phyloP scores from a whole-genome alignment of 495 filamentous ascomycete species.

The Penicillium angulare region DNA sequence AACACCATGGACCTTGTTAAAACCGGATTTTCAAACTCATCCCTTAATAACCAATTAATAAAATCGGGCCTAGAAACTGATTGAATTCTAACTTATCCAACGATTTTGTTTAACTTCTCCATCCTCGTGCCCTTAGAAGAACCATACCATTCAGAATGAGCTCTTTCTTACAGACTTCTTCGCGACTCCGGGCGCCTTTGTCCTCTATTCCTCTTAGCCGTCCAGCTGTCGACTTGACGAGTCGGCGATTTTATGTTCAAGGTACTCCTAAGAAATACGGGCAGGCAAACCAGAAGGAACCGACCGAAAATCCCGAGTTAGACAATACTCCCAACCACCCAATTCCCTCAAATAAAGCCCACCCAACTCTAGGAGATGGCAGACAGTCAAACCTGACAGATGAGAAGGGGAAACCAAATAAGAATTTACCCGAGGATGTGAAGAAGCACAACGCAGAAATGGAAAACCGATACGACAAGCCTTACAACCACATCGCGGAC shows the following conservation, averaged over 20 bases:
- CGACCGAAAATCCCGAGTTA: not conserved
- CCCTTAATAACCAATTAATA: not conserved
- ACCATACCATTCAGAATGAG: constrained; percentile 2
- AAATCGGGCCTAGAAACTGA: not conserved
- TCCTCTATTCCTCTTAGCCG: constrained; percentile 1
- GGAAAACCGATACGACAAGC: constrained; percentile 33
- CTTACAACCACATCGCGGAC: constrained; percentile 40
- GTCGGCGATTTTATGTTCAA: not conserved
- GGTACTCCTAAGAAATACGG: not conserved
- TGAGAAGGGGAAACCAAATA: constrained; percentile 21
- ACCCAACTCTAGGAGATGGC: constrained; percentile 35
- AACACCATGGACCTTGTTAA: not conserved
- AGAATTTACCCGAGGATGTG: constrained; percentile 38
- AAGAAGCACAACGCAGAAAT: constrained; percentile 40
- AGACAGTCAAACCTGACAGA: constrained; percentile 33
- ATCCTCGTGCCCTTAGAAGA: not conserved
- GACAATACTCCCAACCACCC: constrained; percentile 13
- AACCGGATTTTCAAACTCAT: constrained; percentile 8
- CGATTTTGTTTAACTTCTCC: not conserved
- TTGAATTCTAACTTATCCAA: too few relatives aligned
- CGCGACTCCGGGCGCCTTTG: not conserved
- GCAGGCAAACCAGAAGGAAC: not conserved
- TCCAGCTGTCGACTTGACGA: not conserved
- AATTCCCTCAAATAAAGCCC: constrained; percentile 38
- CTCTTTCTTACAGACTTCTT: not conserved